Conservation (phyloP, 1,284 basidiomycete species). For the Xerocomus amazonicus region DNA sequence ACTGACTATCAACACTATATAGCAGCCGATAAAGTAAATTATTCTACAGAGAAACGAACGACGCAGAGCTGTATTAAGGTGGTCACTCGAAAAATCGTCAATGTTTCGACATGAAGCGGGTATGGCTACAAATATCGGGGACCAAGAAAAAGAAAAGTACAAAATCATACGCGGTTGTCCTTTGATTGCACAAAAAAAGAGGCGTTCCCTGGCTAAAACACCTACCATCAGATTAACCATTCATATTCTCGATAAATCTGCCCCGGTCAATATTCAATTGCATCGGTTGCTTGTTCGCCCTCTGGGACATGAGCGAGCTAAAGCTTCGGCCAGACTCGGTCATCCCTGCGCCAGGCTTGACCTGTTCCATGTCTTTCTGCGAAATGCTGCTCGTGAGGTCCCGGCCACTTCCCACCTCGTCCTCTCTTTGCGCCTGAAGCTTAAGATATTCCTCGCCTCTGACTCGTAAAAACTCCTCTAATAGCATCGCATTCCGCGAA, state of each 20-base stretch:
- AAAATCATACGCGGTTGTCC: not conserved
- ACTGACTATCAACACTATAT: no score
- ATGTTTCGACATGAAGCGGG: no score
- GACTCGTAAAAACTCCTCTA: conserved; percentile 70
- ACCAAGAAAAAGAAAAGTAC: not conserved
- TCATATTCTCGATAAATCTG: conserved; percentile 28
- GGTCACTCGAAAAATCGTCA: no score
- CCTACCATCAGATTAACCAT: conserved; percentile 2
- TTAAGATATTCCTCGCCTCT: conserved; percentile 64
- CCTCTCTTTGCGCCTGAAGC: conserved; percentile 36
- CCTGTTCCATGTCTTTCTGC: conserved; percentile 38
- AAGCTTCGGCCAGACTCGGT: conserved; percentile 2
- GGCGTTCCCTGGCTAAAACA: not conserved
- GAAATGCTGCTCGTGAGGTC: conserved; percentile 10
- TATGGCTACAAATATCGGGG: no score
- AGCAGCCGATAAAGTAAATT: no score
- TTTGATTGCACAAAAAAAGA: not conserved
- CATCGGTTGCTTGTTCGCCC: conserved; percentile 5
- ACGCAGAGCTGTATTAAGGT: no score
- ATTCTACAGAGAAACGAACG: no score
- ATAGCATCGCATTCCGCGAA: conserved; percentile 76
- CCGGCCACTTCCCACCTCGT: conserved; percentile 18
- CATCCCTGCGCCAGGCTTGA: conserved; percentile 53
- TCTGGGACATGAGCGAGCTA: conserved; percentile 11
- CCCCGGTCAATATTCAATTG: conserved; percentile 9